These are phyloP conservation scores for Citrus mangshanensis DNA, from an alignment of 345 rosid genomes.

Conservation along the genomic window DNA sequence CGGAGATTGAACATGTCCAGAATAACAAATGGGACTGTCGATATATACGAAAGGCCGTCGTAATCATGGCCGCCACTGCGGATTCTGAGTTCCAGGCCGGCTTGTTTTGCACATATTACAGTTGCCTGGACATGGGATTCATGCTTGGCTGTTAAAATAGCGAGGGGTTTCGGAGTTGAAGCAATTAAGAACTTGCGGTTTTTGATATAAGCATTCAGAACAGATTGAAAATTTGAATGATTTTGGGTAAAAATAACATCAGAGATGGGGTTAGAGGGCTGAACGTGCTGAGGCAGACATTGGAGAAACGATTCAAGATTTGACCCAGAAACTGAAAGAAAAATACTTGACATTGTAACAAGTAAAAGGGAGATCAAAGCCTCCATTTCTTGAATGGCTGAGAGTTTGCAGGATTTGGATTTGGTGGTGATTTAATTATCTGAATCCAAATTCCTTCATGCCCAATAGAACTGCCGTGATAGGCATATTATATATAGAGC, in stretches of 20 bases:
- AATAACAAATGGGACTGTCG: background rate
- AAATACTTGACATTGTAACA: too few species aligned
- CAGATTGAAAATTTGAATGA: background rate
- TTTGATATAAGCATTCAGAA: background rate
- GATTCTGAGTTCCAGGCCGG: background rate
- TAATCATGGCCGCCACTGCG: slow-evolving; percentile 7
- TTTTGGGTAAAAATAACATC: background rate
- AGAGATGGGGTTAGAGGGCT: background rate
- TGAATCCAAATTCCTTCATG: too few species aligned
- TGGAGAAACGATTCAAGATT: background rate
- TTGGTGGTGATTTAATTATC: too few species aligned
- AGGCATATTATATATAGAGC: too few species aligned
- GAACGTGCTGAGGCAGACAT: background rate
- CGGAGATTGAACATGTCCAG: slow-evolving; percentile 14
- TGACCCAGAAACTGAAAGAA: too few species aligned
- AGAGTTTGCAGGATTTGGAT: too few species aligned
- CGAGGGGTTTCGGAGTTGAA: background rate
- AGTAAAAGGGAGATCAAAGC: too few species aligned
- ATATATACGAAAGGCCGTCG: background rate
- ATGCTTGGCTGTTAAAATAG: background rate
- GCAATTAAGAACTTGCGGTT: background rate
- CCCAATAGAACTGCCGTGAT: too few species aligned
- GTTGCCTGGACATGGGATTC: slow-evolving; percentile 4
- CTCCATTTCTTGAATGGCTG: too few species aligned
- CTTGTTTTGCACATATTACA: background rate